Evolutionary conservation across 2,329 filamentous ascomycete species (phyloP).

Genomic region (Aspergillus niger): DNA sequence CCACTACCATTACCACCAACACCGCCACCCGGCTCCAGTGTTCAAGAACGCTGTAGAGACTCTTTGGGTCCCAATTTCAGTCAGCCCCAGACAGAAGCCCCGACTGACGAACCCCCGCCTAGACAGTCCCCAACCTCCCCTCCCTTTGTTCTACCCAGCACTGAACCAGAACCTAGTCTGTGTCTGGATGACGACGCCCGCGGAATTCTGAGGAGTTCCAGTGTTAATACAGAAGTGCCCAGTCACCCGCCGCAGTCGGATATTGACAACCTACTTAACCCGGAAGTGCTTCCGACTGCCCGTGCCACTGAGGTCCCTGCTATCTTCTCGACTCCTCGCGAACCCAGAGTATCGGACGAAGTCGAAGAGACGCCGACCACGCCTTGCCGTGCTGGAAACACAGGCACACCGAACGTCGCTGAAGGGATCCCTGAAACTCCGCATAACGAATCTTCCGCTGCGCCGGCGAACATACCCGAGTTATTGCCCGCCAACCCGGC

Average conservation of each 20-base stretch:
- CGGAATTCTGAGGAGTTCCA: background rate
- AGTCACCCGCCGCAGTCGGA: background rate
- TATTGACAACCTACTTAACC: background rate
- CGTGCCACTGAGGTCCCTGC: conserved; percentile 19
- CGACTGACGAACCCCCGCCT: background rate
- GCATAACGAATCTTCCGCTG: background rate
- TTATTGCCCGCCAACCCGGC: background rate
- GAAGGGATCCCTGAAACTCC: background rate
- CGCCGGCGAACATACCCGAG: background rate
- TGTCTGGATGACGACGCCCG: background rate
- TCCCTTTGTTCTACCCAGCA: conserved; percentile 21
- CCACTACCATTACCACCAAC: conserved; percentile 3
- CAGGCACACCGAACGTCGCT: too few species aligned
- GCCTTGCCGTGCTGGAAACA: background rate
- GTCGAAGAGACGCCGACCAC: conserved; percentile 1
- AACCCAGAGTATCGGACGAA: conserved; percentile 22
- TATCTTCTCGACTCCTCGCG: conserved; percentile 15
- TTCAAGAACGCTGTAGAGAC: conserved; percentile 5
- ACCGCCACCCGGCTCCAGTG: background rate
- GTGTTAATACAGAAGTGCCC: background rate
- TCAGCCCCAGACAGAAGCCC: background rate
- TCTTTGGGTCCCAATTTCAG: background rate
- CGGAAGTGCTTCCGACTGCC: background rate
- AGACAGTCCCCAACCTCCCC: conserved; percentile 16
- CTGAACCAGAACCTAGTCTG: background rate